Conservation (phyloP, 2,329 filamentous ascomycete genomes). For the Penicillium sclerotiorum region DNA sequence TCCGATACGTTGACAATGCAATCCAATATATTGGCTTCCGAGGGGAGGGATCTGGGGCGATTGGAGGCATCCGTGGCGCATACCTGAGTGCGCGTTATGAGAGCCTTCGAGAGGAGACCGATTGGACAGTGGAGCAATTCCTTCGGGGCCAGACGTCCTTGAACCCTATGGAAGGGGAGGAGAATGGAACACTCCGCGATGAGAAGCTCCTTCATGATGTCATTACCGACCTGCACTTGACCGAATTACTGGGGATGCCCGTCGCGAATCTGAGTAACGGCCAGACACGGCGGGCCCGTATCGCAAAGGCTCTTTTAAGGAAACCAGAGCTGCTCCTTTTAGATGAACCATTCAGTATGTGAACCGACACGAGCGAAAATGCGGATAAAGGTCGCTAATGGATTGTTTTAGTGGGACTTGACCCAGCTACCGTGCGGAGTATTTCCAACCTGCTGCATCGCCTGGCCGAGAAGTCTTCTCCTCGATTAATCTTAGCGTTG, state of each 20-base stretch:
- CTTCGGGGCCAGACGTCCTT: slow-evolving; percentile 79
- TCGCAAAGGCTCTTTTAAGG: slow-evolving; percentile 80
- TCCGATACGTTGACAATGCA: slow-evolving; percentile 65
- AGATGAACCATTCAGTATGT: slow-evolving; percentile 83
- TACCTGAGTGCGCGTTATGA: slow-evolving; percentile 92
- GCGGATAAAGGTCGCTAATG: slow-evolving; percentile 8
- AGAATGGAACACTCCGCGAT: slow-evolving; percentile 55
- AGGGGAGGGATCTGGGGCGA: slow-evolving; percentile 62
- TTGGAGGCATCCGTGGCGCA: slow-evolving; percentile 60
- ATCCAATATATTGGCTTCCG: slow-evolving; percentile 93
- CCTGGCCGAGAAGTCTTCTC: slow-evolving; percentile 67
- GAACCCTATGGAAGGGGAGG: slow-evolving; percentile 66
- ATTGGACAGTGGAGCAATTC: slow-evolving; percentile 82
- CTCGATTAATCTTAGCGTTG: slow-evolving; percentile 74
- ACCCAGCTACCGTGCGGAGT: slow-evolving; percentile 75
- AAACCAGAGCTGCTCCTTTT: slow-evolving; percentile 80
- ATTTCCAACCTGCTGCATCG: slow-evolving; percentile 71
- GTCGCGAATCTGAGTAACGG: slow-evolving; percentile 92
- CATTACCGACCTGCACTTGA: slow-evolving; percentile 69
- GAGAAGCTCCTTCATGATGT: slow-evolving; percentile 61
- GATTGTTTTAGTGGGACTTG: slow-evolving; percentile 70
- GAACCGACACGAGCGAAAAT: neutral
- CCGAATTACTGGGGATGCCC: slow-evolving; percentile 72
- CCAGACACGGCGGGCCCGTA: slow-evolving; percentile 82
- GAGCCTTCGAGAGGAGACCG: slow-evolving; percentile 79